Percentiles rank a stretch among this genome's conserved stretches.
phyloP scores from a whole-genome alignment of 1,284 basidiomycete species.

The Leccinum griseonigrum region DNA sequence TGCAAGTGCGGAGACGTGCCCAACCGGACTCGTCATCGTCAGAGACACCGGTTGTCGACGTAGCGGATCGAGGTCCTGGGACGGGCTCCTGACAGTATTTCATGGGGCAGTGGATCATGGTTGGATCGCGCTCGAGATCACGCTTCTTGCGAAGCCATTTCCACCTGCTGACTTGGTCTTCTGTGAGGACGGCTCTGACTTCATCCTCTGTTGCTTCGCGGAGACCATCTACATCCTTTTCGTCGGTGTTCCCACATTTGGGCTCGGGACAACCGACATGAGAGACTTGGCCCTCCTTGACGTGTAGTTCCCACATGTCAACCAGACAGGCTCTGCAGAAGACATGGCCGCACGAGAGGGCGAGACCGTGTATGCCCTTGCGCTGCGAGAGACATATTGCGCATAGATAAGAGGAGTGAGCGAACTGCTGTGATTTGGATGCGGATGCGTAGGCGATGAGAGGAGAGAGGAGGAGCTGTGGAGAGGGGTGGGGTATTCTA shows the following conservation, averaged over 20 bases:
- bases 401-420: conserved; percentile 61
- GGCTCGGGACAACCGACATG: conserved; percentile 73
- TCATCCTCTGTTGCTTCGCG: conserved; percentile 68
- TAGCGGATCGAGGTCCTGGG: conserved; percentile 48
- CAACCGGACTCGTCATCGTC: conserved; percentile 57
- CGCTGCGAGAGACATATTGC: conserved; percentile 66
- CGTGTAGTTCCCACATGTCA: conserved; percentile 74
- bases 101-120: conserved; percentile 73
- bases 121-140: conserved; percentile 70
- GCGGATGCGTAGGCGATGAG: conserved; percentile 50
- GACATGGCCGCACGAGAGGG: conserved; percentile 63
- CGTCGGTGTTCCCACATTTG: conserved; percentile 64
- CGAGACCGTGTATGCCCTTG: conserved; percentile 68
- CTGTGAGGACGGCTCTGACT: conserved; percentile 63
- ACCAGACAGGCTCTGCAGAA: conserved; percentile 71
- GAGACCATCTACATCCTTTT: conserved; percentile 7
- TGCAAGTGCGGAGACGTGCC: conserved; percentile 67
- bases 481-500: conserved; percentile 57
- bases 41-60: conserved; percentile 12
- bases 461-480: conserved; percentile 46
- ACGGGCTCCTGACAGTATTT: conserved; percentile 70
- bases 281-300: conserved; percentile 68
- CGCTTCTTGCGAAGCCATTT: conserved; percentile 70
- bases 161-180: conserved; percentile 64
- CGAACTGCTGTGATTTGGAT: conserved; percentile 50